Evolutionary conservation across 2,329 filamentous ascomycete species (phyloP), one percentile per base, ranked within the genome.

Genomic region (Rhytidhysteron rufulum): DNA sequence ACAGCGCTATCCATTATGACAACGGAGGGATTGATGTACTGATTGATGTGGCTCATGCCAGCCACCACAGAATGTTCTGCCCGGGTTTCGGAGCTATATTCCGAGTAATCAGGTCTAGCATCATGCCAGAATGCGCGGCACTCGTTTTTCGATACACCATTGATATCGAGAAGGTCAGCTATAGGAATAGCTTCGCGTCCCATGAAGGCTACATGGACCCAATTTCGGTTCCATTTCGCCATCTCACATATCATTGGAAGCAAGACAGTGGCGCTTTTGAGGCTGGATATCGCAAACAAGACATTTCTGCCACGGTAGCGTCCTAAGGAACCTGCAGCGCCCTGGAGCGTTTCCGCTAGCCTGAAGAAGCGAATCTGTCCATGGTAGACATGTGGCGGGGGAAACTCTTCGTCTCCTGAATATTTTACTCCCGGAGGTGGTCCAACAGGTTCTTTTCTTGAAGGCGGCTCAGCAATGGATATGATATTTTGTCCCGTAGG

Each of bases 221-320:
- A 76, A 55, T 81, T 95, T 43, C 77, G 73, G 41, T 78, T 74
- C 63, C 82, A 76, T 17, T 64, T 63, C 5, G 82, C 83, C 90
- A 96, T 96, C 53, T 87, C 79, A 63, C 93, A 97, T 5, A 90
- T 88, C 58, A 95, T 72, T 1, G 89, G 88, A 22, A 95, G 69
- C 39, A 96, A 62, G 22, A 78, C 77, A 0, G 86, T 77, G 13
- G 82, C 80, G 57, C 87, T 93, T 60, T 78, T 78, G 37, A 94
- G 66, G 45, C 77, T 89, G 0, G 86, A 83, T 3, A 86, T 82
- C 4, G 83, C 84, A 59, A 95, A 95, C 3, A 96, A 65, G 13
- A 95, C 76, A 54, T 89, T 89, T 37, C 77, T 77, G 55, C 86
- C 87, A 27, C 67, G 58, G 22, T 59, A 47, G 39, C 69, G 68